Percentiles rank a stretch among this genome's conserved stretches.
phyloP scores from a whole-genome alignment of 768 basidiomycete species.

The Tricholomella constricta region DNA sequence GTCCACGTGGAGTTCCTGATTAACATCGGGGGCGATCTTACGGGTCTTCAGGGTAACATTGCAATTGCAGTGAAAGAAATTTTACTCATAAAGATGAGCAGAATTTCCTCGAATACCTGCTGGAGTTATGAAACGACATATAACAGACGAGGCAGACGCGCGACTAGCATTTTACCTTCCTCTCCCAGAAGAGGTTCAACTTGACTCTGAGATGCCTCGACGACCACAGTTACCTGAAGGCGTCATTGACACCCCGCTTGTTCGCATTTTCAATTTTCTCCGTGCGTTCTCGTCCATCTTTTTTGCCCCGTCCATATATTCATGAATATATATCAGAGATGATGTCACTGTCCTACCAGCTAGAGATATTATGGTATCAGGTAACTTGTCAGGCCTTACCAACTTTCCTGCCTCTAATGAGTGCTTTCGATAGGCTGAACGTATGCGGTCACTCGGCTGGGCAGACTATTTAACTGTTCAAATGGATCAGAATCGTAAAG shows the following conservation, averaged over 20 bases:
- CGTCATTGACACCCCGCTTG: constrained; percentile 78
- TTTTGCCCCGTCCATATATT: neutral
- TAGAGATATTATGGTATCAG: constrained; percentile 87
- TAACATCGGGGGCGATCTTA: constrained; percentile 71
- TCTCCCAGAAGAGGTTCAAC: constrained; percentile 41
- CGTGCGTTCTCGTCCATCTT: constrained; percentile 51
- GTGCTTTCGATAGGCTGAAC: constrained; percentile 51
- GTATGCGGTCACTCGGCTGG: constrained; percentile 88
- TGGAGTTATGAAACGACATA: constrained; percentile 62
- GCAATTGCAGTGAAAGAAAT: neutral
- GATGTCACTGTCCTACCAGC: constrained; percentile 90
- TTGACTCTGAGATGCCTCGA: constrained; percentile 43
- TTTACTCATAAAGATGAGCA: constrained; percentile 25
- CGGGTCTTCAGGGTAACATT: constrained; percentile 63
- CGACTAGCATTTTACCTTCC: constrained; percentile 67
- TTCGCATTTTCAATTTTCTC: constrained; percentile 85
- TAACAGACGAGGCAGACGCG: constrained; percentile 72
- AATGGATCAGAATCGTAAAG: constrained; percentile 68
- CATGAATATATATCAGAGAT: constrained; percentile 54
- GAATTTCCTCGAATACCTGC: constrained; percentile 75
- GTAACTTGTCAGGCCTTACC: constrained; percentile 25
- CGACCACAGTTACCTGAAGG: constrained; percentile 58
- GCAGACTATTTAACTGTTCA: constrained; percentile 71
- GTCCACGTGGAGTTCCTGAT: constrained; percentile 76
- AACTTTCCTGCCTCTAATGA: constrained; percentile 5